phyloP scores from a whole-genome alignment of 257 asterid genomes.

The Solanum piurae region DNA sequence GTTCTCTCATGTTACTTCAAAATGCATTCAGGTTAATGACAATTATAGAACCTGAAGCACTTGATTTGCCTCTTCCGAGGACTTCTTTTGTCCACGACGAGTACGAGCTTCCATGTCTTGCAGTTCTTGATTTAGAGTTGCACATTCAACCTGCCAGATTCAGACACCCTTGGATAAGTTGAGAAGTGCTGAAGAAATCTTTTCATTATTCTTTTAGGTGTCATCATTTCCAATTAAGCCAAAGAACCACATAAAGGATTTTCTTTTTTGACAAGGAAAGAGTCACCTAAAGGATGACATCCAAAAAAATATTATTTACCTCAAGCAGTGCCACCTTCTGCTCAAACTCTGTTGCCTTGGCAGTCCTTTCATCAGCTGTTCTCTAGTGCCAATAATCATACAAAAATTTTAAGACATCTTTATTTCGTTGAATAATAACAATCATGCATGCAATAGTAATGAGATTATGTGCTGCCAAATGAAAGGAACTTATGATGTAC shows the following conservation, averaged over 20 bases:
- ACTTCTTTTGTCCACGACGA: slow-evolving; percentile 86
- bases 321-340: slow-evolving; percentile 95
- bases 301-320: slow-evolving; percentile 27
- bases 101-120: slow-evolving; percentile 94
- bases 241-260: background rate
- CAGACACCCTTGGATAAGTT: background rate
- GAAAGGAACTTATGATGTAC: background rate
- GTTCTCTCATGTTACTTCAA: background rate
- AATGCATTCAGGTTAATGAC: background rate
- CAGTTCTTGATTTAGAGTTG: slow-evolving; percentile 87
- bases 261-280: background rate
- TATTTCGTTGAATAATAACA: background rate
- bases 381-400: slow-evolving; percentile 40
- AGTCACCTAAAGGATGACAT: background rate
- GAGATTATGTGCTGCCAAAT: background rate
- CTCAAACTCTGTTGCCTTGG: slow-evolving; percentile 94
- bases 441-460: background rate
- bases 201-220: background rate
- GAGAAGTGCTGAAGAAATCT: background rate
- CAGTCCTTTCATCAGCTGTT: slow-evolving; percentile 86
- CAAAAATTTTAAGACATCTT: background rate
- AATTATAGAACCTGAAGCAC: slow-evolving; percentile 63
- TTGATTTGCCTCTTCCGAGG: slow-evolving; percentile 91
- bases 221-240: background rate
- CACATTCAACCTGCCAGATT: slow-evolving; percentile 72